Percentiles rank a stretch among this genome's conserved stretches.
Conservation (phyloP, 1,284 basidiomycete species). For the Leccinum glutinopallens region DNA sequence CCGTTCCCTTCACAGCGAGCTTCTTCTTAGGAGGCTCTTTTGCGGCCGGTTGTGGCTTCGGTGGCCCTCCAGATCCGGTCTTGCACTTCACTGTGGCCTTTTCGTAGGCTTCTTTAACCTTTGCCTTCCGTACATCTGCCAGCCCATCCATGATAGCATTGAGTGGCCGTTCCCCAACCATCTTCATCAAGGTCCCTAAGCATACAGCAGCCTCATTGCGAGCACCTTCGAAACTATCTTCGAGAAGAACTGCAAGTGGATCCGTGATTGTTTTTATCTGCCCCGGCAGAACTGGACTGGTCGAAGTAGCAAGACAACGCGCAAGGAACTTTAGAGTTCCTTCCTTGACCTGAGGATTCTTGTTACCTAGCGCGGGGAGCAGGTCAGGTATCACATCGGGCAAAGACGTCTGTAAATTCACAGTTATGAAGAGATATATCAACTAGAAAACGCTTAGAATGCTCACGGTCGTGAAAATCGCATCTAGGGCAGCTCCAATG, state of each 20-base stretch:
- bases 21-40: slow-evolving; percentile 51
- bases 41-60: slow-evolving; percentile 44
- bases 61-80: slow-evolving; percentile 53
- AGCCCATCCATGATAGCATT: slow-evolving; percentile 87
- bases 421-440: slow-evolving; percentile 16
- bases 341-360: slow-evolving; percentile 98
- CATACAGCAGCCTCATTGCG: slow-evolving; percentile 88
- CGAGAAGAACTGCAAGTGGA: slow-evolving; percentile 73
- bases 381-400: slow-evolving; percentile 87
- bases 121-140: slow-evolving; percentile 88
- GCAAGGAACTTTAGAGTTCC: slow-evolving; percentile 89
- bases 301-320: slow-evolving; percentile 76
- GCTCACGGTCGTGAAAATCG: slow-evolving; percentile 82
- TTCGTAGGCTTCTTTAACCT: slow-evolving; percentile 93
- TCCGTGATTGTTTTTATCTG: slow-evolving; percentile 90
- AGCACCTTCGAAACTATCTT: slow-evolving; percentile 90
- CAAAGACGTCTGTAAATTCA: slow-evolving; percentile 65
- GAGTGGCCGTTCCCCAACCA: slow-evolving; percentile 93
- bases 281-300: slow-evolving; percentile 65
- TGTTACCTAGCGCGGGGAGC: slow-evolving; percentile 77
- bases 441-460: slow-evolving; percentile 11
- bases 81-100: slow-evolving; percentile 88
- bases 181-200: slow-evolving; percentile 94
- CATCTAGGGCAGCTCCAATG: slow-evolving; percentile 87
- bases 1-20: slow-evolving; percentile 31